These are phyloP conservation scores for Solanum corneliomulleri DNA, from an alignment of 257 asterid genomes.

Conservation along the genomic window DNA sequence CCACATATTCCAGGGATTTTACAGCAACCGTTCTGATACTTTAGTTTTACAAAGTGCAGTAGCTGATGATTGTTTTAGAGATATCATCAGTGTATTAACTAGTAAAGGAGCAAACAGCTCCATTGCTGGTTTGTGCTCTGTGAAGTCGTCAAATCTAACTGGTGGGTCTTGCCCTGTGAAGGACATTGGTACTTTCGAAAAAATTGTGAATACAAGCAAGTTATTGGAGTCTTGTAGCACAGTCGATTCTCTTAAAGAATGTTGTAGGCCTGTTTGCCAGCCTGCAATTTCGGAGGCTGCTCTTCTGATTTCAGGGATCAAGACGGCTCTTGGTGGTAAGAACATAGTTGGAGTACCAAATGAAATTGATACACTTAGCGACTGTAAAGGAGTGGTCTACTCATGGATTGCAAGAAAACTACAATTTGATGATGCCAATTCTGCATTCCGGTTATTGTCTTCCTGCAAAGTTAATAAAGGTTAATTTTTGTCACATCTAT, in stretches of 20 bases:
- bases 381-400: conserved; percentile 79
- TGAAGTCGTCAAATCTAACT: conserved; percentile 65
- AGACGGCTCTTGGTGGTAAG: conserved; percentile 38
- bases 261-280: conserved; percentile 86
- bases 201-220: conserved; percentile 72
- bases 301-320: conserved; percentile 53
- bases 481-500: conserved; percentile 8
- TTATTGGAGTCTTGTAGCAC: conserved; percentile 77
- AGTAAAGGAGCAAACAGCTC: conserved; percentile 93
- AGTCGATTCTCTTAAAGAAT: conserved; percentile 86
- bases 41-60: conserved; percentile 60
- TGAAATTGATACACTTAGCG: conserved; percentile 44
- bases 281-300: conserved; percentile 86
- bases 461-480: conserved; percentile 98
- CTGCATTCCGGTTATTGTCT: conserved; percentile 72
- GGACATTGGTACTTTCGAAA: conserved; percentile 63
- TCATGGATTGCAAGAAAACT: conserved; percentile 84
- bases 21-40: conserved; percentile 46
- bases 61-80: conserved; percentile 93
- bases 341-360: conserved; percentile 37
- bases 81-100: conserved; percentile 84
- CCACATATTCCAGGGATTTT: conserved; percentile 86
- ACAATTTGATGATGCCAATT: conserved; percentile 58
- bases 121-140: conserved; percentile 59
- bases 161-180: conserved; percentile 98